Conservation (phyloP, 148 eudicot species). For the Limonium bicolor region DNA sequence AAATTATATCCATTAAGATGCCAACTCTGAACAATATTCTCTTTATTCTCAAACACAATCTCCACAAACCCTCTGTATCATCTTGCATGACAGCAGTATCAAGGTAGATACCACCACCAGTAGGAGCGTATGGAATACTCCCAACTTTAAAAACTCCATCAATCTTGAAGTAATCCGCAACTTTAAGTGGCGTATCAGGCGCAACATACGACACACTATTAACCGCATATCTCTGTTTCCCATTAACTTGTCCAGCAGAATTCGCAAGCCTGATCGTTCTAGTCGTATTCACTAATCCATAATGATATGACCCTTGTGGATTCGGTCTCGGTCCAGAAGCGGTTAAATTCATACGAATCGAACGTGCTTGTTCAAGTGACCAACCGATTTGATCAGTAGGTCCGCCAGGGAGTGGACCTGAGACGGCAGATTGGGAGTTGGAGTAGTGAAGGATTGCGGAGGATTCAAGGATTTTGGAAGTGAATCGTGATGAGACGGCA, state of each 20-base stretch:
- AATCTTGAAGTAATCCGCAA: neutral
- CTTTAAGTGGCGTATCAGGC: neutral
- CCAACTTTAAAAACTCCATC: neutral
- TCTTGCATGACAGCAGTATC: neutral
- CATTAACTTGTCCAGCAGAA: neutral
- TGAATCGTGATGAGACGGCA: conserved; percentile 1
- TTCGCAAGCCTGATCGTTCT: conserved; percentile 3
- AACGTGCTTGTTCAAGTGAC: conserved; percentile 1
- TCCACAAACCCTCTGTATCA: neutral
- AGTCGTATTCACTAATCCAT: neutral
- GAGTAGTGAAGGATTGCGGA: neutral
- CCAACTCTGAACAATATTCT: conserved; percentile 40
- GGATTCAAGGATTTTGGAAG: neutral
- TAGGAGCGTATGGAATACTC: neutral
- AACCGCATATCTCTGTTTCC: conserved; percentile 1
- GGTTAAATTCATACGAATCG: neutral
- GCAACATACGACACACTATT: neutral
- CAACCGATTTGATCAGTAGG: neutral
- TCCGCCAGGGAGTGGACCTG: conserved; percentile 3
- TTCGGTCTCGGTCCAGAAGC: conserved; percentile 4
- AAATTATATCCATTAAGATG: conserved; percentile 81
- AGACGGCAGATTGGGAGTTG: neutral
- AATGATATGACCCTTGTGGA: conserved; percentile 3
- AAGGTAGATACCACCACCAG: neutral
- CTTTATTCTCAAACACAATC: neutral